Evolutionary conservation across 2,329 filamentous ascomycete genomes (phyloP).

Genomic region (Colletotrichum truncatum): DNA sequence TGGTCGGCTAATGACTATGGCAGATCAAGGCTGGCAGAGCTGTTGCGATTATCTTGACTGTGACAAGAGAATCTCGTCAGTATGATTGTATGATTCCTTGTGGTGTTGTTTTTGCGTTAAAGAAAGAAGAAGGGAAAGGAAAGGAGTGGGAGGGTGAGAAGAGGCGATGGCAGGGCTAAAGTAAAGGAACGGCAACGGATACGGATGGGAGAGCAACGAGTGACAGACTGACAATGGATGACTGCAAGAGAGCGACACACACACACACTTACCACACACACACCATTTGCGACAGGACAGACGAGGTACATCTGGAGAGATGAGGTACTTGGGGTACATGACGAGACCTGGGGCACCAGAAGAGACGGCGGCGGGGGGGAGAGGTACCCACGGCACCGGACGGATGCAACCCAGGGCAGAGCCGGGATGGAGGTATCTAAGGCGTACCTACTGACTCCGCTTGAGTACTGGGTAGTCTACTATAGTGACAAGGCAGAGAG

Average conservation of each 20-base stretch:
- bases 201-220: constrained; percentile 30
- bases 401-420: constrained; percentile 22
- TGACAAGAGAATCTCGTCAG: constrained; percentile 67
- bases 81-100: constrained; percentile 51
- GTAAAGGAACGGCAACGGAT: constrained; percentile 37
- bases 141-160: constrained; percentile 43
- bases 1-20: constrained; percentile 34
- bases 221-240: constrained; percentile 16
- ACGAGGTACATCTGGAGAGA: not conserved
- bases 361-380: constrained; percentile 9
- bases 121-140: constrained; percentile 44
- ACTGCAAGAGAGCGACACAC: constrained; percentile 11
- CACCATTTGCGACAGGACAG: not conserved
- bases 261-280: constrained; percentile 8
- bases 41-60: constrained; percentile 68
- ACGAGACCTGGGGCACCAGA: constrained; percentile 11
- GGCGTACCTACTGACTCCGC: not conserved
- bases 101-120: constrained; percentile 61
- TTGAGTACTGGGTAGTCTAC: too few species aligned
- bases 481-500: not conserved
- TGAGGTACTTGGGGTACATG: constrained; percentile 20
- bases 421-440: constrained; percentile 7
- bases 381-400: constrained; percentile 25
- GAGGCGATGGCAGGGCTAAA: constrained; percentile 28
- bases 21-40: constrained; percentile 52